Conservation (phyloP, 2,329 filamentous ascomycete species). For the Pseudocercospora crystallina region DNA sequence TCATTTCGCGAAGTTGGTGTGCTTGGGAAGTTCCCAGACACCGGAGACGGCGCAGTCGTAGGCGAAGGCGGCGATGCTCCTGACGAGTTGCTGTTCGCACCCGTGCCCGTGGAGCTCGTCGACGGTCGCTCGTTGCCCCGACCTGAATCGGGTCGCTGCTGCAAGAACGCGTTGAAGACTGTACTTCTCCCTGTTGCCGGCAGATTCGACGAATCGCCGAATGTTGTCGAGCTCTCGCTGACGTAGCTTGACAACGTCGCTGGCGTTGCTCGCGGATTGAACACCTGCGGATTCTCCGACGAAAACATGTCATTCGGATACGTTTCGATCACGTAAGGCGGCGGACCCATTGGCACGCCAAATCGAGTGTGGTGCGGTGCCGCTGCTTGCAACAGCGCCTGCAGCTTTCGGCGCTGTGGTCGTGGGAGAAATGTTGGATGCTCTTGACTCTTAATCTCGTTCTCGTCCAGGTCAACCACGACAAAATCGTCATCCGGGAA, state of each 20-base stretch:
- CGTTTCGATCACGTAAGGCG: slow-evolving; percentile 87
- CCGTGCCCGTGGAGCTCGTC: slow-evolving; percentile 60
- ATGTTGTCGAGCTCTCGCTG: slow-evolving; percentile 83
- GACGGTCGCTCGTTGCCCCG: slow-evolving; percentile 68
- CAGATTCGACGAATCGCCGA: slow-evolving; percentile 62
- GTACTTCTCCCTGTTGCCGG: slow-evolving; percentile 56
- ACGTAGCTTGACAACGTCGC: slow-evolving; percentile 83
- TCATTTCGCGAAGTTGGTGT: slow-evolving; percentile 87
- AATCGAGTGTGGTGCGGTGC: slow-evolving; percentile 86
- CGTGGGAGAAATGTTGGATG: slow-evolving; percentile 77
- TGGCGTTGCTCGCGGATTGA: slow-evolving; percentile 67
- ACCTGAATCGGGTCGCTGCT: slow-evolving; percentile 67
- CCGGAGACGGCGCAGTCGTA: slow-evolving; percentile 73
- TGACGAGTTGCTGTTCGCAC: slow-evolving; percentile 34
- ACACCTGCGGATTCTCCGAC: slow-evolving; percentile 79
- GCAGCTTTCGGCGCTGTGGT: slow-evolving; percentile 85
- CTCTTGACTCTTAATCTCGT: slow-evolving; percentile 81
- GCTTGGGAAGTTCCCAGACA: slow-evolving; percentile 73
- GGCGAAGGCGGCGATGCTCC: slow-evolving; percentile 57
- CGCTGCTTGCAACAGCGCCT: slow-evolving; percentile 82
- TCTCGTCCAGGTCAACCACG: slow-evolving; percentile 86
- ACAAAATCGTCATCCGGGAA: slow-evolving; percentile 95
- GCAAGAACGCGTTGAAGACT: slow-evolving; percentile 88
- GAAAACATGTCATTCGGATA: slow-evolving; percentile 89
- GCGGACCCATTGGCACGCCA: slow-evolving; percentile 83